Evolutionary conservation across 2,329 filamentous ascomycete species (phyloP), one percentile per base, ranked within the genome.

Genomic region (Diaporthe ilicicola): DNA sequence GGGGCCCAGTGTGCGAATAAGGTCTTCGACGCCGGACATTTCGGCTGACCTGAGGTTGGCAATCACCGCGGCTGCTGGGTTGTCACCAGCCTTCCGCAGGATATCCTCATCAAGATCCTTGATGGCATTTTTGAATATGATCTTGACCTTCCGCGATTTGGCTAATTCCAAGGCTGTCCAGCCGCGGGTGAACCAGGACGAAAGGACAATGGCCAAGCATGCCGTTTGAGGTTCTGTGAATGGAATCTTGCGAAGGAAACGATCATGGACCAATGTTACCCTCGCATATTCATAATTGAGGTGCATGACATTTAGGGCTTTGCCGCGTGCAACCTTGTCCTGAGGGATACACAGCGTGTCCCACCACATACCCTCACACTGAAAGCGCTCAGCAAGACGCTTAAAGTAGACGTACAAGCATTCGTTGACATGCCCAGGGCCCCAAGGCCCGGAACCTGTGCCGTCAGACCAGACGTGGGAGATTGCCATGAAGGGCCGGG

Each of bases 401-500:
- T 51, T 59, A 42, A 79, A 79, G 67, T 75, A 76, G 2, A 71
- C 17, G 34, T 74, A 76, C 4, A 80, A 70, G 48, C 77, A 80
- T 6, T 56, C 32, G 39, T 80, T 79, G 12, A 79, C 76, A 24
- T 72, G 39, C 12, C 76, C 76, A 7, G 56, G 22, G 12, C 67
- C 32, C 51, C 71, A 72, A 13, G 67, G 37, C 7, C 78, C 78
- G 1, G 72, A 62, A 3, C 78, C 78, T 0, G 76, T 79, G 8
- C 77, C 77, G 62, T 79, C 78, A 2, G 74, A 69, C 77, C 77
- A 79, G 53, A 79, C 75, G 59, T 78, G 77, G 8, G 77, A 79
- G n/a, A 79, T 77, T 22, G 77, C 78, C 71, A 79, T 76, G 65
- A 59, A 59, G 9, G 54, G 54, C 15, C n/a, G 39, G 39, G 54